Conservation (phyloP, 176 grass and related monocot genomes). For the Eragrostis curvula region DNA sequence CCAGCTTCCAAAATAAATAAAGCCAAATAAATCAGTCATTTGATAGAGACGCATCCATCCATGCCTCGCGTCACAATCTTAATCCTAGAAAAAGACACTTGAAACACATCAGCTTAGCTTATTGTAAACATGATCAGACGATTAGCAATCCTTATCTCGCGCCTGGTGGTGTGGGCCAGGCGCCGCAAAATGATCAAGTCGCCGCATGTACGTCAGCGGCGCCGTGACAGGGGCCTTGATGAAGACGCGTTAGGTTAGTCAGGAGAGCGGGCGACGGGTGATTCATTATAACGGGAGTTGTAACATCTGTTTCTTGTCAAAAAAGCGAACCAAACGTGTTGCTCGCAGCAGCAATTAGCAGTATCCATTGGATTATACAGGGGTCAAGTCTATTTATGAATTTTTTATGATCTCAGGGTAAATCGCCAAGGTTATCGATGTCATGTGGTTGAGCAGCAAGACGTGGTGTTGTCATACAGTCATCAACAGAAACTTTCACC, state of each 20-base stretch:
- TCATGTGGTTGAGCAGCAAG: not conserved
- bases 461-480: not conserved
- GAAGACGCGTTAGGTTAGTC: slow-evolving; percentile 6
- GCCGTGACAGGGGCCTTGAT: not conserved
- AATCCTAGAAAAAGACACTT: not conserved
- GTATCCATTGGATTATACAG: no score
- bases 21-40: not conserved
- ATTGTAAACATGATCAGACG: slow-evolving; percentile 8
- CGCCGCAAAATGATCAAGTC: not conserved
- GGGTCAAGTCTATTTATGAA: no score
- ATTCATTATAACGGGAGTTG: not conserved
- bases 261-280: no score
- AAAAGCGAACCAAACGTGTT: not conserved
- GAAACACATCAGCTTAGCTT: not conserved
- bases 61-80: slow-evolving; percentile 23
- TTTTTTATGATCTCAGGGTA: no score
- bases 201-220: not conserved
- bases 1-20: not conserved
- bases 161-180: not conserved
- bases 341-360: not conserved
- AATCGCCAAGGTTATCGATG: not conserved
- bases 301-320: not conserved
- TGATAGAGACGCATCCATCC: not conserved
- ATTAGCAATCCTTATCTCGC: slow-evolving; percentile 30
- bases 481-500: not conserved